These are phyloP conservation scores for Ophiostoma himal-ulmi DNA, from an alignment of 2,329 filamentous ascomycete species.

Conservation along the genomic window DNA sequence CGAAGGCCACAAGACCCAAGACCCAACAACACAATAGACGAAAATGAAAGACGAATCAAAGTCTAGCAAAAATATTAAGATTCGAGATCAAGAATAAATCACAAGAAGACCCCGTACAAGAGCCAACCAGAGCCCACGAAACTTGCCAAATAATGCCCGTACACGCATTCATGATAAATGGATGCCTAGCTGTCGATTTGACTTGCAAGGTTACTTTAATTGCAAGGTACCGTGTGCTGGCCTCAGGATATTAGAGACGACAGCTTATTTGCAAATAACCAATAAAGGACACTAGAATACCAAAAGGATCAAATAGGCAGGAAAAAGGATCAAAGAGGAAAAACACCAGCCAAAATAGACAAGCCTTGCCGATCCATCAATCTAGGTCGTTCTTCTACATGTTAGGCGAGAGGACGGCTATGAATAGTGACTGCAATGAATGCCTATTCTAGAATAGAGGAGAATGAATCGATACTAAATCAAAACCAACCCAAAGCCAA, in stretches of 20 bases:
- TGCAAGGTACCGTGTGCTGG: neutral
- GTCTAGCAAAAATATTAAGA: neutral
- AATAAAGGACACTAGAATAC: neutral
- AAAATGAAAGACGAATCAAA: neutral
- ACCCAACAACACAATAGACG: neutral
- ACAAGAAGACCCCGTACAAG: neutral
- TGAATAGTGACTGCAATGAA: neutral
- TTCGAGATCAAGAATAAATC: neutral
- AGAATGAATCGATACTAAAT: no score
- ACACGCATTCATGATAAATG: neutral
- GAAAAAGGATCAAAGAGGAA: neutral
- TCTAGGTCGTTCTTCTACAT: neutral
- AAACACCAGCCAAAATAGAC: neutral
- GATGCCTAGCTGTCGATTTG: neutral
- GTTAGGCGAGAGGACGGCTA: neutral
- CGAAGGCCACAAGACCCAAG: neutral
- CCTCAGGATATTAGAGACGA: constrained; percentile 3
- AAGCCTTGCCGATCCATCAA: constrained; percentile 1
- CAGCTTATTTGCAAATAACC: neutral
- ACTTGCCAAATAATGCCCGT: neutral
- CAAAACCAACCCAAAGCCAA: no score
- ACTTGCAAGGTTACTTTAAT: neutral
- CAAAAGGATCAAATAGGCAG: neutral
- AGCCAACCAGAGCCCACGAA: neutral
- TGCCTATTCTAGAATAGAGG: no score